Base-by-base conservation (phyloP, 2,329 filamentous ascomycete genomes). In the Paracamarosporium sp. region DNA sequence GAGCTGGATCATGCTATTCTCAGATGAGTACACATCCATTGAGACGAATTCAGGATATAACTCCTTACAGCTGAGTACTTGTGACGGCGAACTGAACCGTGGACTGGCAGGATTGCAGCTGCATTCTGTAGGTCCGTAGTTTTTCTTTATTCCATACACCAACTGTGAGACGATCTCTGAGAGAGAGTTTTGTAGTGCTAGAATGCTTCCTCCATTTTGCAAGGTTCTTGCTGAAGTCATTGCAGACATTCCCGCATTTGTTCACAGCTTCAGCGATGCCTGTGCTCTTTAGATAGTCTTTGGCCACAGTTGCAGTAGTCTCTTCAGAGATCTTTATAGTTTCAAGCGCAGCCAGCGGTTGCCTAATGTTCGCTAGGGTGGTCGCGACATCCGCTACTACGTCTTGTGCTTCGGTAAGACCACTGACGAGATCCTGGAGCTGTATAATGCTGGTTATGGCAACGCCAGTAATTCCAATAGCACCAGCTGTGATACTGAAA, bases 141-240 rank as follows among this genome's bases (percentile, higher is more conserved):
- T 59, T 63, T 41, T 63, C 58, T 47, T 41, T 59, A 38, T 61
- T 62, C 59, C 54, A 64, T 30, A 64, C 45, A 24, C 61, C 48
- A 15, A 60, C 40, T 1, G 54, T 53, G 12, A 64, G 27, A 4
- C 51, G 56, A 57, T 64, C 59, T 25, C 59, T 43, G 8, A 60
- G 50, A 27, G 57, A 60, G 9, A 60, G 40, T 30, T 55, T 62
- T 12, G 43, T 27, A 22, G 44, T 36, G 48, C 38, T 60, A 8
- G 59, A 64, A 47, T 62, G 54, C 38, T 59, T 64, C n/a, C 56
- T 64, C 59, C 54, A 64, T 40, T 59, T 60, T 6, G 22, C 28
- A 2, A 64, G 20, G 12, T 55, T 58, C 45, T 55, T 57, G 46
- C 24, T 50, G 48, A 64, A 64, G 27, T 55, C 27, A 22, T 31